A percentile compares a stretch with the other conserved stretches of the same genome.
Conservation (phyloP, 805 yeast species). For the Yarrowia porcina region DNA sequence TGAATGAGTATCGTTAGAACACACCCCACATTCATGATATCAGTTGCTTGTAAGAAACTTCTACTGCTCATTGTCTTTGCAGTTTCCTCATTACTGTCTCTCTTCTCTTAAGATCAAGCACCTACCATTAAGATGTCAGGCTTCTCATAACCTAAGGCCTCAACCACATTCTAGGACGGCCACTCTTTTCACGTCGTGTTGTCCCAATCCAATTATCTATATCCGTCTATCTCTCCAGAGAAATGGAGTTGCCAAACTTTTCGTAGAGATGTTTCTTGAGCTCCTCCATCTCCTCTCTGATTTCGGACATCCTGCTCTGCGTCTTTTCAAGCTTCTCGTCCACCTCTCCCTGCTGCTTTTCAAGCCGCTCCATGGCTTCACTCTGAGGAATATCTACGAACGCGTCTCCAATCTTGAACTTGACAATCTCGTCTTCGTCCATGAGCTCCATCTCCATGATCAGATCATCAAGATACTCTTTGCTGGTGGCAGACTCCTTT, state of each 20-base stretch:
- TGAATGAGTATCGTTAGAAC: no score
- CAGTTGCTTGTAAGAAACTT: no score
- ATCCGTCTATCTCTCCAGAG: constrained; percentile 55
- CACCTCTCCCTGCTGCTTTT: constrained; percentile 54
- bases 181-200: no score
- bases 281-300: constrained; percentile 53
- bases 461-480: constrained; percentile 85
- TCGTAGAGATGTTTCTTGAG: constrained; percentile 77
- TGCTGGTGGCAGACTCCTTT: constrained; percentile 55
- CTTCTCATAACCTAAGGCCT: neutral
- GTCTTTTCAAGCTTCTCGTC: constrained; percentile 49
- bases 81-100: no score
- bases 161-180: neutral
- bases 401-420: constrained; percentile 73
- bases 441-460: constrained; percentile 79
- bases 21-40: no score
- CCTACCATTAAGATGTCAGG: no score
- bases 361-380: constrained; percentile 66
- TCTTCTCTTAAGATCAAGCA: no score
- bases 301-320: constrained; percentile 48
- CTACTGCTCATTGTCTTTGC: no score
- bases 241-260: constrained; percentile 85
- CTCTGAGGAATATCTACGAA: constrained; percentile 68
- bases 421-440: constrained; percentile 51
- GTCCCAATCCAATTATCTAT: neutral